Evolutionary conservation across 352 stramenopile genomes (phyloP).

Genomic region (Peronosclerospora sorghi): DNA sequence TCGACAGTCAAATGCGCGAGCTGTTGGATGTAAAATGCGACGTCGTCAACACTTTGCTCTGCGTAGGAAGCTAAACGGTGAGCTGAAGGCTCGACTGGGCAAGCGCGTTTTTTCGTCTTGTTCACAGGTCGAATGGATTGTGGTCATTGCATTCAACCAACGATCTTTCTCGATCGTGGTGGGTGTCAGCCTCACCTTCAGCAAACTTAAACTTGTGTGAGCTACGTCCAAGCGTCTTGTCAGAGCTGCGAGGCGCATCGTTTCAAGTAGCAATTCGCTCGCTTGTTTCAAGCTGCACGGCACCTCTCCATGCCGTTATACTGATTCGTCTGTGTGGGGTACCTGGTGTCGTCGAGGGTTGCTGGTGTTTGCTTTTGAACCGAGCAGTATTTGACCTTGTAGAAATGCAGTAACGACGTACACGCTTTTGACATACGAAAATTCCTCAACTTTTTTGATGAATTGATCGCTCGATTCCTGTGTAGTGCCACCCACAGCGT

Average conservation of each 20-base stretch:
- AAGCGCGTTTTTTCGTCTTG: conserved; percentile 29
- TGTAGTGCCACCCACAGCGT: neutral
- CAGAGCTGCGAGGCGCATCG: conserved; percentile 15
- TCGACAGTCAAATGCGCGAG: conserved; percentile 71
- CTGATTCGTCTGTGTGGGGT: conserved; percentile 43
- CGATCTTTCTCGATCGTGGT: conserved; percentile 65
- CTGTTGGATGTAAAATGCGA: conserved; percentile 77
- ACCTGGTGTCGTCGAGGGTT: conserved; percentile 15
- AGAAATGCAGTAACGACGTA: conserved; percentile 66
- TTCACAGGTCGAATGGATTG: conserved; percentile 42
- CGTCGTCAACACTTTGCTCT: conserved; percentile 58
- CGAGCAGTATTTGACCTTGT: conserved; percentile 34
- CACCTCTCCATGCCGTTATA: conserved; percentile 54
- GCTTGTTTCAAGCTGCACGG: conserved; percentile 42
- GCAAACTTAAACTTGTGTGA: conserved; percentile 66
- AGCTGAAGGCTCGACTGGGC: conserved; percentile 49
- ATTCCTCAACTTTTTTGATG: conserved; percentile 59
- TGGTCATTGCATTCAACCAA: conserved; percentile 63
- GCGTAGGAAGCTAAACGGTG: conserved; percentile 46
- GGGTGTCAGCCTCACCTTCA: conserved; percentile 53
- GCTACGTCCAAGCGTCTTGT: conserved; percentile 57
- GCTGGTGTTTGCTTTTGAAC: conserved; percentile 53
- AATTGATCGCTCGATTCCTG: neutral
- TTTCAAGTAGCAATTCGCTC: conserved; percentile 36
- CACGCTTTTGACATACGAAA: conserved; percentile 46